Conservation (phyloP, 495 filamentous ascomycete genomes). For the Pseudoneurospora amorphoporcata region DNA sequence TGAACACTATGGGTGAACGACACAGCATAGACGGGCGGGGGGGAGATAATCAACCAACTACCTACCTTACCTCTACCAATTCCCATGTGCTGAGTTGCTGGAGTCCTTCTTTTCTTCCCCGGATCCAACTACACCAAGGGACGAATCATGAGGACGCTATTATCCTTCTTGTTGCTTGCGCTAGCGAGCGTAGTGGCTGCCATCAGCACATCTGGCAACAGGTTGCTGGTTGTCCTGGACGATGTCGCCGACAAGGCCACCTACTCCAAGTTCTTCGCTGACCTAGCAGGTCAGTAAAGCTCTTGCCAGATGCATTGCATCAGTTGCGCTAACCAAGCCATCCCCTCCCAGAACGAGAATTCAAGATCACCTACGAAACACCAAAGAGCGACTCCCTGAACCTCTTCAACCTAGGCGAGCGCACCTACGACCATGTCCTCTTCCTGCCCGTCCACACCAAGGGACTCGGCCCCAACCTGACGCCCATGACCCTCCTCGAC, state of each 20-base stretch:
- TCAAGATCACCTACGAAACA: conserved; percentile 66
- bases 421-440: conserved; percentile 80
- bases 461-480: conserved; percentile 80
- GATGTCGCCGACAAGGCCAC: conserved; percentile 64
- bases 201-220: conserved; percentile 67
- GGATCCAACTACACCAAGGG: conserved; percentile 25
- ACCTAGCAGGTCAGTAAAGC: conserved; percentile 58
- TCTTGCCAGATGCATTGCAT: background rate
- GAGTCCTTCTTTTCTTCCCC: conserved; percentile 9
- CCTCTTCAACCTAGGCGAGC: conserved; percentile 80
- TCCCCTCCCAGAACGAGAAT: conserved; percentile 60
- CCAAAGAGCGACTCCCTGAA: conserved; percentile 76
- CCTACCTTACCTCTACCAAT: background rate
- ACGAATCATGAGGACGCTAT: conserved; percentile 60
- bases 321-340: conserved; percentile 10
- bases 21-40: background rate
- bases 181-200: conserved; percentile 59
- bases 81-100: background rate
- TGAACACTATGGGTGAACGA: background rate
- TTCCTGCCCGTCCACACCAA: conserved; percentile 83
- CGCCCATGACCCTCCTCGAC: conserved; percentile 75
- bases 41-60: background rate
- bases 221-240: conserved; percentile 80
- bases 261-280: conserved; percentile 74
- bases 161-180: conserved; percentile 56